Conservation (phyloP, 164 flowering plant species). For the Houttuynia cordata region DNA sequence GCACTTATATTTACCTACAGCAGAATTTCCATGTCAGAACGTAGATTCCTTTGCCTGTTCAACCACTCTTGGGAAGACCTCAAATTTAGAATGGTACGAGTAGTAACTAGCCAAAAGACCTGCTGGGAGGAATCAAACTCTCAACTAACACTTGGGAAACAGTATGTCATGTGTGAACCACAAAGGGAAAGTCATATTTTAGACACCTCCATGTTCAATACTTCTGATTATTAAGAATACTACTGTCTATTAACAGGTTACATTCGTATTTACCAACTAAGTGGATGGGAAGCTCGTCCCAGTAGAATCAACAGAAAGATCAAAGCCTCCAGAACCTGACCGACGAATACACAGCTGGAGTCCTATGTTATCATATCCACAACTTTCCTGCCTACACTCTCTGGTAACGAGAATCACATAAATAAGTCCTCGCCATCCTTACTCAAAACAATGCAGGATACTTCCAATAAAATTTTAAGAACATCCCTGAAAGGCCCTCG, state of each 20-base stretch:
- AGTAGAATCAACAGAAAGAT: constrained; percentile 37
- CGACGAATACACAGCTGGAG: constrained; percentile 7
- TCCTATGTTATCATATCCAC: constrained; percentile 9
- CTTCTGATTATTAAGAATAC: too few relatives aligned
- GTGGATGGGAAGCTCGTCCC: constrained; percentile 90
- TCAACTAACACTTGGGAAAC: too few relatives aligned
- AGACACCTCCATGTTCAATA: not conserved
- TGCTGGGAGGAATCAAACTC: too few relatives aligned
- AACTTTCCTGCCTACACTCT: constrained; percentile 12
- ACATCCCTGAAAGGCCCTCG: constrained; percentile 18
- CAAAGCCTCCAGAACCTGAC: constrained; percentile 16
- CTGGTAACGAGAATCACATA: constrained; percentile 12
- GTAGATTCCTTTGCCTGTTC: too few relatives aligned
- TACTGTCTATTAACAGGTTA: constrained; percentile 36
- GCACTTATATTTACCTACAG: too few relatives aligned
- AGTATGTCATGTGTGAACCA: not conserved
- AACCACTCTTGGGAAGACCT: too few relatives aligned
- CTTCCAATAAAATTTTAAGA: constrained; percentile 17
- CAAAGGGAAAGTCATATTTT: too few relatives aligned
- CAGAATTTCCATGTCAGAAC: too few relatives aligned
- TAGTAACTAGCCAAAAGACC: too few relatives aligned
- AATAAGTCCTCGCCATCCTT: constrained; percentile 11
- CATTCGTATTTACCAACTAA: constrained; percentile 93
- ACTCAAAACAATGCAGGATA: constrained; percentile 12
- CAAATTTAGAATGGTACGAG: too few relatives aligned